Evolutionary conservation across 768 basidiomycete species (phyloP), one percentile per base, ranked within the genome.

Genomic region (Mycena kentingensis): DNA sequence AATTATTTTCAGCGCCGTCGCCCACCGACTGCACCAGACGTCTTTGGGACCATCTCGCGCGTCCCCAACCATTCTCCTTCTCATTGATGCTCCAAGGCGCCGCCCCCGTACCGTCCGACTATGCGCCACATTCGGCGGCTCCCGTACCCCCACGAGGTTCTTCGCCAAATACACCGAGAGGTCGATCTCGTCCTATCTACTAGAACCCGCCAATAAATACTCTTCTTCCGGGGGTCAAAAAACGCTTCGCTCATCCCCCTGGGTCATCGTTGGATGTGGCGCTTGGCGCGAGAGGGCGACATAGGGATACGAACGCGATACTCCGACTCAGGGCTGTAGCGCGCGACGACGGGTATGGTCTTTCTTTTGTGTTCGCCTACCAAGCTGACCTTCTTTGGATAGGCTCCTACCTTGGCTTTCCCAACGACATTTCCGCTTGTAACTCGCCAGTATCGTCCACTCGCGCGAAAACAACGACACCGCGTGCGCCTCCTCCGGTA

Each of bases 141-240:
- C 72, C 84, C 2, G 76, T 93, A 31, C 70, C 81, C 72, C 79
- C 0, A 71, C 79, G 7, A 65, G 73, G 3, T 76, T 87, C 50
- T 78, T 96, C 35, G 76, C 86, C 0, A 84, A 87, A 0, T 87
- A 79, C 55, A 76, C 75, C 0, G 81, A 85, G 18, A 73, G 81
- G 21, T 84, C 88, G 3, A 82, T 83, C 18, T 72, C 84, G 0
- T 64, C 75, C 1, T 97, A 97, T 68, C 77, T 92, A 25, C 65
- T 75, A 3, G 89, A 94, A 61, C 88, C 91, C 0, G 78, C 91
- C 57, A 96, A 94, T 63, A 87, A 86, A n/a, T 97, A 96, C 62
- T 82, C 85, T 0, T 83, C 85, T 55, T 75, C 85, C 16, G 93
- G 93, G 10, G 80, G 88, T 71, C 88, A 90, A 26, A n/a, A 93